A percentile compares a stretch with the other conserved stretches of the same genome.
Evolutionary conservation across 192 early-diverging fungal genomes (phyloP).

Genomic region (Coemansia sp.): DNA sequence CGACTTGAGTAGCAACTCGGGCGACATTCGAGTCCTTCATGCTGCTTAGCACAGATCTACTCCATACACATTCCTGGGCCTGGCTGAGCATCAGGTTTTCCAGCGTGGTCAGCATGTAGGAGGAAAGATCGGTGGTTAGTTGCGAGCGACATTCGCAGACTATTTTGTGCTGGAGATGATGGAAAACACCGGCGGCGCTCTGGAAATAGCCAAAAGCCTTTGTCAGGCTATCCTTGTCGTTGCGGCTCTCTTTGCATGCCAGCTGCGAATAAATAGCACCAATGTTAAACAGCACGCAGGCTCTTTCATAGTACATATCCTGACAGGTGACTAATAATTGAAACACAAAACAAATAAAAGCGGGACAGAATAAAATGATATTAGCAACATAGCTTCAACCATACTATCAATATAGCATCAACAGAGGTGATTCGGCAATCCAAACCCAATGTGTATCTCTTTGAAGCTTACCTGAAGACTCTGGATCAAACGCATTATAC

Average conservation of each 20-base stretch:
- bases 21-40: constrained; percentile 79
- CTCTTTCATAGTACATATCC: constrained; percentile 82
- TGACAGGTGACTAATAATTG: constrained; percentile 54
- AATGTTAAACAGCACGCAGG: constrained; percentile 82
- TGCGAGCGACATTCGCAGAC: constrained; percentile 66
- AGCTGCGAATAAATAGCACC: constrained; percentile 84
- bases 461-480: constrained; percentile 47
- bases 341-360: neutral
- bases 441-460: too few species aligned
- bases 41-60: constrained; percentile 78
- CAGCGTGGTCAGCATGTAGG: constrained; percentile 65
- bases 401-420: too few species aligned
- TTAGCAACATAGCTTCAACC: too few species aligned
- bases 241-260: constrained; percentile 67
- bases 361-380: neutral
- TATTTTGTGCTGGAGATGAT: constrained; percentile 61
- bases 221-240: constrained; percentile 75
- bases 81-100: constrained; percentile 87
- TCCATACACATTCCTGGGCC: constrained; percentile 94
- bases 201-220: constrained; percentile 78
- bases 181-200: constrained; percentile 81
- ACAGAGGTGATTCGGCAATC: too few species aligned
- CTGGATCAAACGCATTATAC: constrained; percentile 40
- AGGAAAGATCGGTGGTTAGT: constrained; percentile 71
- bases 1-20: constrained; percentile 73